Evolutionary conservation across 805 yeast species (phyloP), one percentile per base, ranked within the genome.

Genomic region (Candida vaughaniae): DNA sequence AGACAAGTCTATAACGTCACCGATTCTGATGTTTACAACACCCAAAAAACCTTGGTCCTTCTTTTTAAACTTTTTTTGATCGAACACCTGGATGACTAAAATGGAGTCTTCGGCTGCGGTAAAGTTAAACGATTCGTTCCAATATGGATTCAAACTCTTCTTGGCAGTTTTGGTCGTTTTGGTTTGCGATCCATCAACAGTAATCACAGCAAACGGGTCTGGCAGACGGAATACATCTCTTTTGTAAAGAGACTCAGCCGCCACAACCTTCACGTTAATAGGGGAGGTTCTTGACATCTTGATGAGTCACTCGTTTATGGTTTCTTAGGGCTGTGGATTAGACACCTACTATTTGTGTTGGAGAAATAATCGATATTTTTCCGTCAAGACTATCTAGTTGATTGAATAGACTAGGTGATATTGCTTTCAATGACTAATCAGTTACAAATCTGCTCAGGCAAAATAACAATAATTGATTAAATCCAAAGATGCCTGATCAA

Each of bases 11-110:
- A 91, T 76, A 19, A 86, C 88, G 60, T 93, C 98, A 29, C 91
- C 91, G 20, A 93, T 77, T 47, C 95, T 74, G 35, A 93, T 77
- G 60, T 93, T 93, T 43, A 93, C 93, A 14, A 93, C 98, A 40
- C 99, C 99, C 36, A 93, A 70, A 52, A 93, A 93, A 4, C 99
- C 99, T 63, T 93, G 99, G 59, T 93, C 99, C 75, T 89, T 90
- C 79, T 88, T 89, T 62, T 93, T 93, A 69, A 93, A 93, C 64
- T 93, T 93, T 60, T 89, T 90, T 60, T 91, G 98, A 61, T 93
- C 98, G 64, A 93, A 93, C 6, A 93, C 93, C 61, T 93, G 98
- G 44, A 93, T 79, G 10, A 91, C 95, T 35, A 93, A 69, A 29
- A 90, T 85, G 6, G 95, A 84, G 54, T 84, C 84, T 53, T 85